Conservation (phyloP, 2,329 filamentous ascomycete genomes). For the Mycosphaerella arachidis region DNA sequence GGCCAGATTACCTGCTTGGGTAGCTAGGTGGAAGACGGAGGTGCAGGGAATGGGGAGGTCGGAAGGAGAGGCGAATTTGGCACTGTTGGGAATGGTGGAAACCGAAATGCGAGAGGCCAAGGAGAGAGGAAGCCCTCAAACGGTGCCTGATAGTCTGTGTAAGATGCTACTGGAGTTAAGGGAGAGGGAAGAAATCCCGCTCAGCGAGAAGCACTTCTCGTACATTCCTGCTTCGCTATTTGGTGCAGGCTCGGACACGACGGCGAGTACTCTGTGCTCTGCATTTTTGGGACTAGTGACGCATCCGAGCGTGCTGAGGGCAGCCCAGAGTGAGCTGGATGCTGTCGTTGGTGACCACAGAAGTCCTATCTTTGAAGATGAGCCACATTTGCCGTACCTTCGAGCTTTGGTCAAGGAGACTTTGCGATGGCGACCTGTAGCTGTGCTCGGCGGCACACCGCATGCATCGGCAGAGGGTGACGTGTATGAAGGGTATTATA, state of each 20-base stretch:
- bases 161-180: constrained; percentile 42
- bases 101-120: constrained; percentile 37
- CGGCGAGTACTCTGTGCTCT: constrained; percentile 44
- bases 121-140: constrained; percentile 26
- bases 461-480: constrained; percentile 35
- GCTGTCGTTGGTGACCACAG: constrained; percentile 20
- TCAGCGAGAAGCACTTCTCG: constrained; percentile 41
- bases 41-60: constrained; percentile 37
- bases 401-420: constrained; percentile 28
- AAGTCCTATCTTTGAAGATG: constrained; percentile 26
- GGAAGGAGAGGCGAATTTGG: constrained; percentile 42
- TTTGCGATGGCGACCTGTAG: constrained; percentile 31
- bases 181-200: constrained; percentile 37
- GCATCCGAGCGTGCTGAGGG: constrained; percentile 40
- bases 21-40: constrained; percentile 48
- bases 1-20: constrained; percentile 41
- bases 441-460: constrained; percentile 25
- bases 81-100: constrained; percentile 39
- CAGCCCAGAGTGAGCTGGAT: constrained; percentile 31
- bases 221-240: constrained; percentile 44
- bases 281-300: constrained; percentile 48
- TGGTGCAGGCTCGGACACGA: constrained; percentile 50
- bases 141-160: constrained; percentile 41
- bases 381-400: constrained; percentile 25
- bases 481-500: constrained; percentile 12